phyloP scores from a whole-genome alignment of 2,329 filamentous ascomycete genomes.

The Aschersonia sp. region DNA sequence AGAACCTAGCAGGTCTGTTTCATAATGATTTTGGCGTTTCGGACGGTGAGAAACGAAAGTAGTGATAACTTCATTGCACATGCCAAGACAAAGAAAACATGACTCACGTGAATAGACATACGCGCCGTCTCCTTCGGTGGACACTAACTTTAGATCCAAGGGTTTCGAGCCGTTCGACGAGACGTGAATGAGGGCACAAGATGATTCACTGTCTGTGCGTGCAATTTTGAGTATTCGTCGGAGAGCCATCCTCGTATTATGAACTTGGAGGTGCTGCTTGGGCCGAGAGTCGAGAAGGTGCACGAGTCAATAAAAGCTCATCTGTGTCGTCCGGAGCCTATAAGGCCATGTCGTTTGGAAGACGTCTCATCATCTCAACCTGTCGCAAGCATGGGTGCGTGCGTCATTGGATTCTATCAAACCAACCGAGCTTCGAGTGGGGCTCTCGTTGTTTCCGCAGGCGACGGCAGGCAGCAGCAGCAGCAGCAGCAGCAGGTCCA shows the following conservation, averaged over 20 bases:
- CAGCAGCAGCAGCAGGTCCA: too few species aligned
- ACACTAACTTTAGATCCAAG: conserved; percentile 52
- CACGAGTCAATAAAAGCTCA: background rate
- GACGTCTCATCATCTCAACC: too few species aligned
- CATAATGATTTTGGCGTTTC: background rate
- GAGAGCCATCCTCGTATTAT: conserved; percentile 8
- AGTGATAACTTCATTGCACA: background rate
- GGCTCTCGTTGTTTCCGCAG: too few species aligned
- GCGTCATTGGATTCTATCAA: too few species aligned
- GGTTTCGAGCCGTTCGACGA: conserved; percentile 31
- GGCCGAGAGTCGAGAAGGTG: background rate
- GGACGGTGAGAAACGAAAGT: background rate
- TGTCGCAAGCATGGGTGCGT: too few species aligned
- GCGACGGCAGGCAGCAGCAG: too few species aligned
- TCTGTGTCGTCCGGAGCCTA: too few species aligned
- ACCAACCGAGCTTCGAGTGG: too few species aligned
- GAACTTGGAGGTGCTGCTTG: background rate
- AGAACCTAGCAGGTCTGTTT: background rate
- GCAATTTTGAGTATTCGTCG: conserved; percentile 40
- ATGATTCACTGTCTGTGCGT: conserved; percentile 34
- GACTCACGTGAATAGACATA: conserved; percentile 43
- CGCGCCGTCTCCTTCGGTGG: conserved; percentile 50
- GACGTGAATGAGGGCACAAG: conserved; percentile 48
- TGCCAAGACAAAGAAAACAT: background rate
- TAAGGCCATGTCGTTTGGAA: too few species aligned